Base-by-base conservation (phyloP, 495 filamentous ascomycete species). In the Tuber indicum region DNA sequence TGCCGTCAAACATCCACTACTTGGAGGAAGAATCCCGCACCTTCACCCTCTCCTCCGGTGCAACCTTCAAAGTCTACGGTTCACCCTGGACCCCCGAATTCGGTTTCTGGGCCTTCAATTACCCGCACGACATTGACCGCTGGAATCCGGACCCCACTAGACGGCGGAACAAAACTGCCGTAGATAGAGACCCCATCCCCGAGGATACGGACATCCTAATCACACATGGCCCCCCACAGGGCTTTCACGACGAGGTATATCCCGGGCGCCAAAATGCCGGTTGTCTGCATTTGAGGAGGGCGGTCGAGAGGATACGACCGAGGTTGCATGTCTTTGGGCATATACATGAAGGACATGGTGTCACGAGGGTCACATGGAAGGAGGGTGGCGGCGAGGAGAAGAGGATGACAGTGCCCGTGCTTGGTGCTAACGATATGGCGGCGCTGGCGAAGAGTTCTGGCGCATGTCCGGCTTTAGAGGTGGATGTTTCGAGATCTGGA, bases 331-430 rank as follows among this genome's bases (percentile, higher is more conserved):
- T 78, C 2, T 76, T 72, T 70, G 77, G 77, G 42, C 77, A 78
- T 74, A 75, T 78, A 16, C 77, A 78, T 70, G 77, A 76, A 36
- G 52, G 70, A 19, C 76, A 73, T 76, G 77, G 77, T 39, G 77
- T 72, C 19, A 78, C 74, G 32, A 72, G 74, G 49, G 70, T 78
- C 5, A 45, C 46, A 44, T 78, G 77, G 77, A 42, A 26, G 10
- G 70, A 45, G 16, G 70, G 41, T 19, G 69, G 70, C 9, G 21
- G 49, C 1, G 74, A 74, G 71, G 71, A 49, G 47, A 39, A 32
- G 45, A 78, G 74, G 16, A 42, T 6, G 70, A 32, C 8, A 36
- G 9, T 75, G 10, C 44, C 72, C 0, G 47, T 36, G 7, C 66
- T 70, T 44, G 70, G 74, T 44, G 49, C 36, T 36, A 1, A 2